These are phyloP conservation scores for Artomyces pyxidatus DNA, from an alignment of 768 basidiomycete genomes.

Conservation along the genomic window DNA sequence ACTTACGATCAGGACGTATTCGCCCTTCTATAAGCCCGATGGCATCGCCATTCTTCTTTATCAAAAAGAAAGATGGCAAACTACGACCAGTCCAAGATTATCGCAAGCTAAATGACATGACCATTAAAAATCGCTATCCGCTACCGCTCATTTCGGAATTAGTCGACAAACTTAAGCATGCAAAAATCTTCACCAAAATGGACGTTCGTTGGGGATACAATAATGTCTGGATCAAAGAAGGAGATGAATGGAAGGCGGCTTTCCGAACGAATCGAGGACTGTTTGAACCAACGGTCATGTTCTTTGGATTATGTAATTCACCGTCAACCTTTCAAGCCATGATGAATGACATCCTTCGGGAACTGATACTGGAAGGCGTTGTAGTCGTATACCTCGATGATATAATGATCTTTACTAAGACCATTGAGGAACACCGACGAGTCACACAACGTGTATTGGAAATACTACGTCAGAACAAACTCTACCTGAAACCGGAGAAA, in stretches of 20 bases:
- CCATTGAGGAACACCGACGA: not conserved
- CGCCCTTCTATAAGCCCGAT: not conserved
- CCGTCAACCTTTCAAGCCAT: constrained; percentile 20
- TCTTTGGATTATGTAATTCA: not conserved
- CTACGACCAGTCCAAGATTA: not conserved
- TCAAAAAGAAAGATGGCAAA: not conserved
- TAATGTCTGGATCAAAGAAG: not conserved
- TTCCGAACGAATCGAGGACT: not conserved
- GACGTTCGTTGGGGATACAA: not conserved
- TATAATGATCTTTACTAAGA: not conserved
- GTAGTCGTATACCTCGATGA: not conserved
- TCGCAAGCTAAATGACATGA: not conserved
- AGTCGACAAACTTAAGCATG: not conserved
- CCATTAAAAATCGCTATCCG: not conserved
- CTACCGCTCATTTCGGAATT: not conserved
- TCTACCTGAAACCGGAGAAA: not conserved
- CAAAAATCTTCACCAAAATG: not conserved
- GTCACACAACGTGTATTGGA: not conserved
- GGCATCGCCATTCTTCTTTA: not conserved
- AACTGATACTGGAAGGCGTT: constrained; percentile 25
- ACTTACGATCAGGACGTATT: not conserved
- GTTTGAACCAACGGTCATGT: not conserved
- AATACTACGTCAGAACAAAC: not conserved
- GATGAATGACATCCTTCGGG: constrained; percentile 20
- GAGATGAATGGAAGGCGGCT: not conserved